Evolutionary conservation across 164 flowering plant species (phyloP), one percentile per base, ranked within the genome.

Genomic region (Aristolochia contorta): DNA sequence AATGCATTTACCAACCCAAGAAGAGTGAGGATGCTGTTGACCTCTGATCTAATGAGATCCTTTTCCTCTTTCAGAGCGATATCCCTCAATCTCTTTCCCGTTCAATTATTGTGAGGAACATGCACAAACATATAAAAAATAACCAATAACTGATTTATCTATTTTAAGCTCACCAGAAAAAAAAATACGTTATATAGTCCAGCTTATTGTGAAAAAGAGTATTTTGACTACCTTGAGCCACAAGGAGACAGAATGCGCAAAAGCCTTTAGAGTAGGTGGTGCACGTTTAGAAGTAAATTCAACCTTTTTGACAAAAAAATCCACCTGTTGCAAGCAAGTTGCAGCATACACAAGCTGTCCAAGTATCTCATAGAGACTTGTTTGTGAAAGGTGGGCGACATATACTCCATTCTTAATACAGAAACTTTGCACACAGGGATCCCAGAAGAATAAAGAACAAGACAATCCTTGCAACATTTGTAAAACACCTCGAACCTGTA

Each of bases 391-490:
- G 66, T 90, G 96, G 51, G 72, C 32, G 18, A 93, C 72, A 69
- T 82, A 76, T 8, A 82, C 72, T 65, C 89, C 94, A 59, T 15
- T 58, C 66, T 77, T 78, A 54, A 65, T 73, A 59, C 59, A 48
- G 70, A 78, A 93, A 33, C 60, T 61, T 61, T 59, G 72, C 1
- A 37, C 77, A 21, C 16, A 57, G 0, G 67, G 57, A 61, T 90
- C 86, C 99, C 99, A 90, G 53, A 65, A 70, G 49, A 93, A 84
- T 18, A 85, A 46, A 32, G 86, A 70, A 76, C 87, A 75, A 3
- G 92, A 76, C 20, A 76, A 74, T 21, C 99, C 99, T 74, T 93
- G 99, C 48, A 90, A 59, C 75, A 87, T 81, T 63, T 77, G 84
- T 30, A 93, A 61, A 47, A 93, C 77, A 67, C 85, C 80, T 22